Percentiles rank a stretch among this genome's conserved stretches.
Evolutionary conservation across 2,329 filamentous ascomycete species (phyloP).

Genomic region (Ophiocordyceps unilateralis): DNA sequence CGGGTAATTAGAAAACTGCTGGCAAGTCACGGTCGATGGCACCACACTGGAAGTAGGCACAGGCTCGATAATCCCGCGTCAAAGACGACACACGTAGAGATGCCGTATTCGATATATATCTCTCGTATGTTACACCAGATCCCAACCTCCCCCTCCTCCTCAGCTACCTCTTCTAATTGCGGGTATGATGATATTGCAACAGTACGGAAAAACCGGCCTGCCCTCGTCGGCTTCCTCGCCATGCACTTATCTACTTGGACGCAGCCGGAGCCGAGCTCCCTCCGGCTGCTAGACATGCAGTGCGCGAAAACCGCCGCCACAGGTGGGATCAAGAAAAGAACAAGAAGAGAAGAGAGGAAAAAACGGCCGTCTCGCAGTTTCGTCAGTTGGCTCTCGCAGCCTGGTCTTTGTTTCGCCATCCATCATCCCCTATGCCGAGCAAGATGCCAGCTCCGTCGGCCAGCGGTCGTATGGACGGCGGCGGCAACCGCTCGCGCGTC

Average conservation of each 20-base stretch:
- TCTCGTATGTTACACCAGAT: neutral
- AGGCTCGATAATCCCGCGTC: neutral
- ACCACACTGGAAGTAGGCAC: no score
- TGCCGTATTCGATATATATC: neutral
- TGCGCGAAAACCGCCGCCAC: neutral
- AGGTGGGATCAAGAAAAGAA: neutral
- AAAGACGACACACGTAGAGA: neutral
- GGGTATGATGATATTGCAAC: neutral
- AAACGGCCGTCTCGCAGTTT: neutral
- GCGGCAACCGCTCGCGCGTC: neutral
- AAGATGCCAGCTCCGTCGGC: constrained; percentile 3
- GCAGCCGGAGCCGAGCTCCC: neutral
- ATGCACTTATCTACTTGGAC: neutral
- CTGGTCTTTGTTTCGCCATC: neutral
- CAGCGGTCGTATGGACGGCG: neutral
- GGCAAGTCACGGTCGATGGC: no score
- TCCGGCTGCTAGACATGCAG: neutral
- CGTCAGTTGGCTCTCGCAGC: neutral
- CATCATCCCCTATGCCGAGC: neutral
- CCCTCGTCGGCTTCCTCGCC: neutral
- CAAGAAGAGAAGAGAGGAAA: neutral
- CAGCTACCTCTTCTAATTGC: neutral
- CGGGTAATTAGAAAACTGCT: no score
- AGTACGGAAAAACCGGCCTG: neutral
- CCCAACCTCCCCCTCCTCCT: neutral